Percentiles rank a stretch among this genome's conserved stretches.
Conservation (phyloP, 116 monocot species). For the Iris pallida region DNA sequence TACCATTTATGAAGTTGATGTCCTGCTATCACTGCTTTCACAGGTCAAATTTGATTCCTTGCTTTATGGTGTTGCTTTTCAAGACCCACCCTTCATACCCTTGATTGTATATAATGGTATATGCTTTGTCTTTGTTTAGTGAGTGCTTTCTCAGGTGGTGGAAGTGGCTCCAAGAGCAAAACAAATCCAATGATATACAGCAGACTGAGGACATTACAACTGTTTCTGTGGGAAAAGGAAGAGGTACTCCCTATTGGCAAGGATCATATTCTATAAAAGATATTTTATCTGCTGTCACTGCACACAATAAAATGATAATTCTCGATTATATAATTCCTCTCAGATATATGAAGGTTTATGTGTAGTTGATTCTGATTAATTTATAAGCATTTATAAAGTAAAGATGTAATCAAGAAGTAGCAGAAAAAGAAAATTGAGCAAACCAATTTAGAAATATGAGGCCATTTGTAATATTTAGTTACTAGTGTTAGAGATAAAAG, state of each 20-base stretch:
- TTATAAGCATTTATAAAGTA: no score
- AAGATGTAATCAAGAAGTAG: no score
- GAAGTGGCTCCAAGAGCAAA: constrained; percentile 68
- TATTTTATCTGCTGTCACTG: no score
- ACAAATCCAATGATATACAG: constrained; percentile 16
- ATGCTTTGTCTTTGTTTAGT: constrained; percentile 30
- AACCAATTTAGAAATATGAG: no score
- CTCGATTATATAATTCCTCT: no score
- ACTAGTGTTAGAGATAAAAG: no score
- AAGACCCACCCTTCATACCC: not conserved
- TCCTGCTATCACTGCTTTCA: constrained; percentile 99
- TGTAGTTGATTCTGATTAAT: no score
- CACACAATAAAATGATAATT: no score
- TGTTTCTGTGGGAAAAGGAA: constrained; percentile 17
- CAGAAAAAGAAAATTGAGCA: no score
- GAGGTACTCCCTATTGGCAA: constrained; percentile 21
- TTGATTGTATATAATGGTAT: not conserved
- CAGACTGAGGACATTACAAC: constrained; percentile 12
- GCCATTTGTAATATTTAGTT: no score
- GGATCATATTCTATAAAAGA: not conserved
- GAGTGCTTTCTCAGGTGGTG: constrained; percentile 80
- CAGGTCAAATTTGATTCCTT: constrained; percentile 31
- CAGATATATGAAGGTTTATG: no score
- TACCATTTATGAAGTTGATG: constrained; percentile 98
- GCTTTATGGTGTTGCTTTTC: not conserved